Conservation (phyloP, 805 yeast species). For the Lipomyces yamanashiensis region DNA sequence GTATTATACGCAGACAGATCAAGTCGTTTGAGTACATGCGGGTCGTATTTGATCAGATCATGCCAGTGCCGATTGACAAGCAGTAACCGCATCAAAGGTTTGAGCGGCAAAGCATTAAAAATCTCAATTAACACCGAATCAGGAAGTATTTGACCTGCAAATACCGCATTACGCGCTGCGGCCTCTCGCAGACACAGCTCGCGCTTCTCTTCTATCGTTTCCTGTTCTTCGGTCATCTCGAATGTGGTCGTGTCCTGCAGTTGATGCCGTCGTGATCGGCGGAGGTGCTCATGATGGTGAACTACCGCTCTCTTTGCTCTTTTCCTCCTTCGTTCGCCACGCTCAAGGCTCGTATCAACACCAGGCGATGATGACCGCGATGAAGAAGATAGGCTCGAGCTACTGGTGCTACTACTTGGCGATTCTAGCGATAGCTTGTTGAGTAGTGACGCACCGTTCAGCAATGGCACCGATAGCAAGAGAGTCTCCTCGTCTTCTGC, state of each 20-base stretch:
- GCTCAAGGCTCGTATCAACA: background rate
- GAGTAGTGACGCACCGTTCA: slow-evolving; percentile 12
- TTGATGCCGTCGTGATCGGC: background rate
- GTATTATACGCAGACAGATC: slow-evolving; percentile 70
- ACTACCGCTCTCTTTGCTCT: background rate
- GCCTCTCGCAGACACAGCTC: background rate
- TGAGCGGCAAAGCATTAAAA: slow-evolving; percentile 59
- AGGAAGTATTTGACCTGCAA: slow-evolving; percentile 47
- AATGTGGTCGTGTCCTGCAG: background rate
- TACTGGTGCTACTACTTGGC: background rate
- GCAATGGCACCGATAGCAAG: slow-evolving; percentile 14
- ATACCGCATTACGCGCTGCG: background rate
- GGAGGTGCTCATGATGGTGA: slow-evolving; percentile 1
- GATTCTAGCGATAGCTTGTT: slow-evolving; percentile 11
- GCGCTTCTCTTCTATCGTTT: background rate
- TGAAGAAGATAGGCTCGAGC: slow-evolving; percentile 9
- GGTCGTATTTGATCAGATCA: slow-evolving; percentile 62
- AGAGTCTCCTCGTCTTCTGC: slow-evolving; percentile 11
- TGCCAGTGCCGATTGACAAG: slow-evolving; percentile 70
- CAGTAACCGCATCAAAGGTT: slow-evolving; percentile 63
- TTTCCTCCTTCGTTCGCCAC: background rate
- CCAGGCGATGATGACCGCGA: slow-evolving; percentile 14
- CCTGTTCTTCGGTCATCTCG: background rate
- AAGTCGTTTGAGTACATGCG: slow-evolving; percentile 55
- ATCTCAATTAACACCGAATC: slow-evolving; percentile 61